Evolutionary conservation across 768 basidiomycete species (phyloP).

Genomic region (Kwoniella mangroviensis): DNA sequence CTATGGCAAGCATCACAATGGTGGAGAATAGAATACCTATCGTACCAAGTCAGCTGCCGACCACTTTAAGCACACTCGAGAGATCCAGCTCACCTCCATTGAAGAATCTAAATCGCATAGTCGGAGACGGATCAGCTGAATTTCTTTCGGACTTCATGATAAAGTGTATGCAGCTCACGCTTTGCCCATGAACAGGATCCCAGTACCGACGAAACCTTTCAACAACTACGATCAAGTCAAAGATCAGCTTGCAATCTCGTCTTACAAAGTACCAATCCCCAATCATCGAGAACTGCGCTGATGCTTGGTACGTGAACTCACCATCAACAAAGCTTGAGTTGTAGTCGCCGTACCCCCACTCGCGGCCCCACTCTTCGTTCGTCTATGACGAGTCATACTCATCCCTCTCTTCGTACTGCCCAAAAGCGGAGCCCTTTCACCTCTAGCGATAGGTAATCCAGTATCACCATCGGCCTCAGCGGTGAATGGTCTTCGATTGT

Average conservation of each 20-base stretch:
- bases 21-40: conserved; percentile 79
- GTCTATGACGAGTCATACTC: conserved; percentile 54
- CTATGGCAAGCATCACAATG: conserved; percentile 76
- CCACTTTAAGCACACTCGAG: not conserved
- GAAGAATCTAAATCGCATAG: conserved; percentile 70
- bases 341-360: conserved; percentile 84
- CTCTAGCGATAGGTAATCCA: conserved; percentile 20
- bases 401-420: conserved; percentile 33
- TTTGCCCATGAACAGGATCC: conserved; percentile 92
- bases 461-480: conserved; percentile 10
- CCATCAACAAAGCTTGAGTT: conserved; percentile 91
- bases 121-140: not conserved
- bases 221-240: conserved; percentile 65
- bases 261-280: no score
- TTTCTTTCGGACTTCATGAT: not conserved
- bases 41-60: not conserved
- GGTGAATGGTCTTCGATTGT: conserved; percentile 31
- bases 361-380: conserved; percentile 66
- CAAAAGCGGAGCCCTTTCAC: conserved; percentile 51
- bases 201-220: conserved; percentile 94
- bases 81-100: conserved; percentile 68
- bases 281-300: not conserved
- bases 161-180: conserved; percentile 64
- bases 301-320: conserved; percentile 55
- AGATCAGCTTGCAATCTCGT: conserved; percentile 3